These are phyloP conservation scores for Gossypium sturtianum DNA, from an alignment of 345 rosid species.

Conservation along the genomic window DNA sequence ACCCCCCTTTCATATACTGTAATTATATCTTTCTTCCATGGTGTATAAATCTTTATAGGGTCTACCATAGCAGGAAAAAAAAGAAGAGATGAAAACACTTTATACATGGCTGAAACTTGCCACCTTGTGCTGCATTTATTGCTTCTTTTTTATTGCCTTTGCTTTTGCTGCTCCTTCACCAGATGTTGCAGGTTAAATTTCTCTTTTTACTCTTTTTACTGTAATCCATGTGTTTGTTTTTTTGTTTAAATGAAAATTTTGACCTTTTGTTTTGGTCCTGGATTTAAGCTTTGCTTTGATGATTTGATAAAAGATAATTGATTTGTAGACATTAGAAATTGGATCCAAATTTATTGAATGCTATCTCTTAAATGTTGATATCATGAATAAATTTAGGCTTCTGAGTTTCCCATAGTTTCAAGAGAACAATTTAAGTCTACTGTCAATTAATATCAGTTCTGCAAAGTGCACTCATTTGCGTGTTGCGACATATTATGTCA, in stretches of 20 bases:
- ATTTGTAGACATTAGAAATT: too few relatives aligned
- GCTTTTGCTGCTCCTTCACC: neutral
- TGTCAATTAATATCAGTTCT: too few relatives aligned
- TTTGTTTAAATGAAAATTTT: neutral
- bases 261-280: neutral
- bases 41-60: neutral
- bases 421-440: too few relatives aligned
- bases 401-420: too few relatives aligned
- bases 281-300: too few relatives aligned
- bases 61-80: neutral
- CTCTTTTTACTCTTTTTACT: neutral
- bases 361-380: too few relatives aligned
- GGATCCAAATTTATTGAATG: too few relatives aligned
- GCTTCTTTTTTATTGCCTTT: neutral
- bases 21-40: neutral
- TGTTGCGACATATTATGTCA: too few relatives aligned
- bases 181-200: neutral
- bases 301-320: too few relatives aligned
- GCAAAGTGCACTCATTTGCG: too few relatives aligned
- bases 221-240: neutral
- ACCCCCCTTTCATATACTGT: neutral
- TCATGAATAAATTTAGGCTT: too few relatives aligned
- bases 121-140: neutral
- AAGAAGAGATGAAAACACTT: neutral
- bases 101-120: neutral